phyloP scores from a whole-genome alignment of 345 rosid species.

The Firmiana major region DNA sequence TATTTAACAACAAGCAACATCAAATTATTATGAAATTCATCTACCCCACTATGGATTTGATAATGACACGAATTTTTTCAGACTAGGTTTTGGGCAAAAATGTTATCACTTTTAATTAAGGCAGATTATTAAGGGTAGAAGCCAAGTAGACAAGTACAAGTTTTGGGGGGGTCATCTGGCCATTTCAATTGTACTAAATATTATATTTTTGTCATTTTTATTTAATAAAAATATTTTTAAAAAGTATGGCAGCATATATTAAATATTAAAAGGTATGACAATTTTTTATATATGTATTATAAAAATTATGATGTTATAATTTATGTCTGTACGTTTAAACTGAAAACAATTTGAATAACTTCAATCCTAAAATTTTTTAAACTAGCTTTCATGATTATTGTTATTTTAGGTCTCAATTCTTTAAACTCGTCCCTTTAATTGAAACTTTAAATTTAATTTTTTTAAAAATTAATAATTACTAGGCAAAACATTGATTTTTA shows the following conservation, averaged over 20 bases:
- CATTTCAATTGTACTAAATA: background rate
- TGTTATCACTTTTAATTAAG: background rate
- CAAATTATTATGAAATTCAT: background rate
- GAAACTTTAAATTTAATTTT: too few species aligned
- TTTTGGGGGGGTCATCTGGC: background rate
- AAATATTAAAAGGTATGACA: too few species aligned
- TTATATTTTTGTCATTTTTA: background rate
- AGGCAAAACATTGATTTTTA: too few species aligned
- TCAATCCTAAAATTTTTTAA: too few species aligned
- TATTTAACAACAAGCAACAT: background rate
- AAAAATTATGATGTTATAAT: too few species aligned
- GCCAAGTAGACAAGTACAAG: background rate
- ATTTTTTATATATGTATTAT: too few species aligned
- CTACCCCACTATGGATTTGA: constrained; percentile 2
- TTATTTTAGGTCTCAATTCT: background rate
- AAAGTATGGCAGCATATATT: too few species aligned
- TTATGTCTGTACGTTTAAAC: too few species aligned
- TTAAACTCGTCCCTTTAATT: background rate
- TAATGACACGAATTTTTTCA: background rate
- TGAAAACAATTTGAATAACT: too few species aligned
- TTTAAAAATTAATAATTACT: too few species aligned
- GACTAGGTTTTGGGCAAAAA: too few species aligned
- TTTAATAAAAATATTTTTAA: background rate
- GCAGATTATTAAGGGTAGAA: background rate
- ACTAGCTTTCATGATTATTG: background rate